These are phyloP conservation scores for Aspergillus sp. DNA, from an alignment of 2,329 filamentous ascomycete genomes.

Conservation along the genomic window DNA sequence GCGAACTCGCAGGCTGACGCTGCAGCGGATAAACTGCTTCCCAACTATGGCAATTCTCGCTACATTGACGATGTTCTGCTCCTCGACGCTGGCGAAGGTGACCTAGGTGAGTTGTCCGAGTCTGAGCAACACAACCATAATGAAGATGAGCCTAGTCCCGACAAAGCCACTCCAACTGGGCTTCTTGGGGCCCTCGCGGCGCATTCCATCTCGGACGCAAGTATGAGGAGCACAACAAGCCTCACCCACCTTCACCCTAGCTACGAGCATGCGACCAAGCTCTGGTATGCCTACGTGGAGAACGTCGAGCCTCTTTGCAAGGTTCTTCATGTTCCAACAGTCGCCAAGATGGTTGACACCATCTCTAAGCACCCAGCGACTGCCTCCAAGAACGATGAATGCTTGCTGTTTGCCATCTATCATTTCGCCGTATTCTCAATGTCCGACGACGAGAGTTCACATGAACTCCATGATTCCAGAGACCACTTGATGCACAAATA, in stretches of 20 bases:
- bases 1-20: too few relatives aligned
- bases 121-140: too few relatives aligned
- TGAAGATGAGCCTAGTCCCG: too few relatives aligned
- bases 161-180: too few relatives aligned
- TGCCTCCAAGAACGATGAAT: slow-evolving; percentile 36
- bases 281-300: slow-evolving; percentile 75
- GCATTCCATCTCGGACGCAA: too few relatives aligned
- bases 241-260: slow-evolving; percentile 29
- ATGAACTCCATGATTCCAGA: slow-evolving; percentile 2
- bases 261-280: slow-evolving; percentile 55
- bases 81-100: too few relatives aligned
- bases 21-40: too few relatives aligned
- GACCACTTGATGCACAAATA: slow-evolving; percentile 13
- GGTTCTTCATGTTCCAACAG: slow-evolving; percentile 68
- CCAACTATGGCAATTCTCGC: too few relatives aligned
- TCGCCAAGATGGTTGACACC: slow-evolving; percentile 67
- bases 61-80: too few relatives aligned
- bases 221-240: too few relatives aligned
- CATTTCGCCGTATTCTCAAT: slow-evolving; percentile 24
- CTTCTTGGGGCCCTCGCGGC: too few relatives aligned
- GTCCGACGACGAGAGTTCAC: slow-evolving; percentile 16
- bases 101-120: too few relatives aligned
- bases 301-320: slow-evolving; percentile 76
- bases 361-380: slow-evolving; percentile 48
- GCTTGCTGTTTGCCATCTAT: slow-evolving; percentile 35